Evolutionary conservation across 768 basidiomycete species (phyloP), one percentile per base, ranked within the genome.

Genomic region (Phaeotremella fagi): DNA sequence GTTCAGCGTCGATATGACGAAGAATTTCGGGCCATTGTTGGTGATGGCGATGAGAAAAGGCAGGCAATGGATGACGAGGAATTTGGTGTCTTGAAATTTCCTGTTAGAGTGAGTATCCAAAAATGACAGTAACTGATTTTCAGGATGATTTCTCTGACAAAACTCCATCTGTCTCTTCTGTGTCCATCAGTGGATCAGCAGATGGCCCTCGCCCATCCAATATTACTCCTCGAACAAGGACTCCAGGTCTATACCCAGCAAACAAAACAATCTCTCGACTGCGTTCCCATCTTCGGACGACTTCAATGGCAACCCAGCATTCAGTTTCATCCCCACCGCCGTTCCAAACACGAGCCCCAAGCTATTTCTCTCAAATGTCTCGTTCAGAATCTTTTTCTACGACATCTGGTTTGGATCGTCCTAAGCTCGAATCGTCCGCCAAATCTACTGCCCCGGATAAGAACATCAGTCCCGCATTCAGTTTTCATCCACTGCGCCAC

Each of bases 221-320:
- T n/a, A n/a, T n/a, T n/a, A n/a, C n/a, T n/a, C n/a, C n/a, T n/a
- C 33, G 38, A 41, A 7, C 38, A 6, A 41, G 38, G 22, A 12
- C 38, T 12, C 38, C 38, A 22, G 38, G 38, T 7, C 38, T 41
- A 9, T 41, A 41, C 38, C 38, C 38, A 7, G 22, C 38, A 18
- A 41, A 41, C 22, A 41, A 41, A 18, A 20, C 68, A 20, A 61
- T 75, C 15, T 75, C 75, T 15, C 60, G 75, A 3, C 54, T 75
- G n/a, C 56, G 75, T 29, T 74, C 74, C 14, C 71, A 73, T 49
- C 56, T 62, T 24, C 68, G 71, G 4, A 48, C 71, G 24, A 20
- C 60, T 0, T 71, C 70, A 7, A 49, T 64, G 1, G 66, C 68
- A 12, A 63, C 61, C 4, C 42, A 59, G 7, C 55, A 61, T 25